Conservation (phyloP, 2,329 filamentous ascomycete genomes). For the Hypoxylon sp. region DNA sequence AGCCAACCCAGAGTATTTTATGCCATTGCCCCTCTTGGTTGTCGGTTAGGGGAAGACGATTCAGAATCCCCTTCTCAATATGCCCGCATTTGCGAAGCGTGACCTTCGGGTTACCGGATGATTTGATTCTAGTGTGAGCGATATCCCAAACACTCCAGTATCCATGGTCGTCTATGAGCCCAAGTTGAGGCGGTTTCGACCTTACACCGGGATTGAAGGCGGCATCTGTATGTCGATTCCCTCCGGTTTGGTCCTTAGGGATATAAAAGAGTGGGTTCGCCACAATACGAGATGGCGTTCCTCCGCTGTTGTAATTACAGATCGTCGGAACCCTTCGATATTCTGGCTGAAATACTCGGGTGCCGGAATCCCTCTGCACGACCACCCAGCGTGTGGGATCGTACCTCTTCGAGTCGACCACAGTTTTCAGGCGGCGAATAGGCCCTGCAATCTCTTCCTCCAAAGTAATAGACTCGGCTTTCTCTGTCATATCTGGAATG, state of each 20-base stretch:
- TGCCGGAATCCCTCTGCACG: conserved; percentile 65
- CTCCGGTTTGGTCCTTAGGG: conserved; percentile 64
- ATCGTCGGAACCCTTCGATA: conserved; percentile 54
- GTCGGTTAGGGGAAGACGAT: conserved; percentile 51
- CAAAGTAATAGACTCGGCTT: conserved; percentile 66
- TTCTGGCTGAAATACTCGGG: conserved; percentile 65
- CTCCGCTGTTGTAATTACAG: conserved; percentile 41
- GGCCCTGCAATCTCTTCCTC: conserved; percentile 60
- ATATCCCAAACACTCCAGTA: conserved; percentile 78
- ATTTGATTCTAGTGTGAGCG: conserved; percentile 52
- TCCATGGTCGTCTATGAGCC: conserved; percentile 73
- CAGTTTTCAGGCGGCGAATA: conserved; percentile 65
- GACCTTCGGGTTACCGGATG: conserved; percentile 53
- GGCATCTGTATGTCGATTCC: conserved; percentile 70
- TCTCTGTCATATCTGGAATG: conserved; percentile 56
- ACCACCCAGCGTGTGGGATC: conserved; percentile 64
- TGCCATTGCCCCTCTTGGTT: conserved; percentile 55
- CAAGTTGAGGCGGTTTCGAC: conserved; percentile 70
- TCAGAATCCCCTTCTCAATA: conserved; percentile 56
- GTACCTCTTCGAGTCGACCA: conserved; percentile 54
- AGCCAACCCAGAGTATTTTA: conserved; percentile 59
- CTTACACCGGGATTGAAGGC: conserved; percentile 69
- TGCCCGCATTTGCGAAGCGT: conserved; percentile 58
- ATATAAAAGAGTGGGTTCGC: conserved; percentile 68
- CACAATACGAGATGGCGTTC: conserved; percentile 64